Percentiles rank a stretch among this genome's conserved stretches.
Evolutionary conservation across 2,329 filamentous ascomycete species (phyloP).

Genomic region (Penicillium sp.): DNA sequence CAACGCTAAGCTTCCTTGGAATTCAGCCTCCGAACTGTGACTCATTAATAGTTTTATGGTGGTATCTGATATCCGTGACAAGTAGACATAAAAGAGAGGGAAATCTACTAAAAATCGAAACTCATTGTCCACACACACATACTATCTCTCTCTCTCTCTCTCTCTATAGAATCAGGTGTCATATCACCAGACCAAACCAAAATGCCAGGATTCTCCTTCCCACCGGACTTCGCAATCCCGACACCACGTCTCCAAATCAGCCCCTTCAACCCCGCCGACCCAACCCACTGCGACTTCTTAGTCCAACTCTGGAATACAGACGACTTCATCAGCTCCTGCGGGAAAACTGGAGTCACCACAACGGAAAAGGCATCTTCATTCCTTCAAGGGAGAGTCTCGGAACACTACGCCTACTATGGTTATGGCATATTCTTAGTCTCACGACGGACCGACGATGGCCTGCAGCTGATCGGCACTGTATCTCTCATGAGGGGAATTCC

Average conservation of each 20-base stretch:
- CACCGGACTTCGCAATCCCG: slow-evolving; percentile 8
- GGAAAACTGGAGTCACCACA: slow-evolving; percentile 12
- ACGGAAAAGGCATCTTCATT: slow-evolving; percentile 14
- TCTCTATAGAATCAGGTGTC: background rate
- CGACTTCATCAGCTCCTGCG: slow-evolving; percentile 15
- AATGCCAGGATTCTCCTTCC: slow-evolving; percentile 10
- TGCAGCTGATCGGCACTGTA: slow-evolving; percentile 16
- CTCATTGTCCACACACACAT: background rate
- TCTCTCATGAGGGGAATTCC: slow-evolving; percentile 21
- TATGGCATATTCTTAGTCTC: slow-evolving; percentile 15
- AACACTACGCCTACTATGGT: slow-evolving; percentile 11
- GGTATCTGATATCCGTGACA: background rate
- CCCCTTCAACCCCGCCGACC: slow-evolving; percentile 14
- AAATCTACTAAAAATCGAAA: background rate
- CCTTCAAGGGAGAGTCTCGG: slow-evolving; percentile 3
- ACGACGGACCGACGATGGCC: background rate
- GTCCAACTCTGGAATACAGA: slow-evolving; percentile 23
- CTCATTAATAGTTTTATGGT: background rate
- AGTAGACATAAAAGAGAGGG: background rate
- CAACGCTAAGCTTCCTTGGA: background rate
- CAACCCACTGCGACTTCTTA: slow-evolving; percentile 18
- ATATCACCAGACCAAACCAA: background rate
- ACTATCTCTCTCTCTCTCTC: too few relatives aligned
- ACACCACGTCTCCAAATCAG: slow-evolving; percentile 21
- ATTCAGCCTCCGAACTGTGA: background rate